Evolutionary conservation across 176 grass and related monocot species (phyloP).

Genomic region (Ensete ventricosum): DNA sequence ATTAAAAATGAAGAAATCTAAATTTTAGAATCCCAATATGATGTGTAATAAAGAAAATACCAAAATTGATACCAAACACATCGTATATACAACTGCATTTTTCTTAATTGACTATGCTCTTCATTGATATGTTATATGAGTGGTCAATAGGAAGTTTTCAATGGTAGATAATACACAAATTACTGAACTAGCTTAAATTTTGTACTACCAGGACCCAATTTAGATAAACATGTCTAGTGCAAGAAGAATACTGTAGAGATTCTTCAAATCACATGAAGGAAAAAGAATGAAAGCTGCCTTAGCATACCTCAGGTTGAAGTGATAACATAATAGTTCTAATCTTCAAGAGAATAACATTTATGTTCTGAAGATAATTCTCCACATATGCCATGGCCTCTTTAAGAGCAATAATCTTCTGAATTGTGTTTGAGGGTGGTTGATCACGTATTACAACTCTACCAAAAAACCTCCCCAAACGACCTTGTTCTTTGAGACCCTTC

Average conservation of each 20-base stretch:
- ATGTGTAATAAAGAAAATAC: too few relatives aligned
- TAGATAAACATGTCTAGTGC: not conserved
- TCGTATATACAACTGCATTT: too few relatives aligned
- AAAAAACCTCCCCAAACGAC: conserved; percentile 77
- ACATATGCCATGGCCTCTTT: conserved; percentile 89
- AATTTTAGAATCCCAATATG: too few relatives aligned
- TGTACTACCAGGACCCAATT: not conserved
- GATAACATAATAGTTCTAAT: conserved; percentile 59
- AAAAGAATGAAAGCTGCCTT: conserved; percentile 11
- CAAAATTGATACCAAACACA: too few relatives aligned
- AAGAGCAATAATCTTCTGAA: conserved; percentile 86
- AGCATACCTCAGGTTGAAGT: conserved; percentile 79
- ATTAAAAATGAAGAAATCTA: too few relatives aligned
- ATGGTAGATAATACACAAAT: too few relatives aligned
- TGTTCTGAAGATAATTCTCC: conserved; percentile 79
- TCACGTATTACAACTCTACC: conserved; percentile 76
- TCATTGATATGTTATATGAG: too few relatives aligned
- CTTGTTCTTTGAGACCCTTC: conserved; percentile 87
- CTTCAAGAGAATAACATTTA: conserved; percentile 85
- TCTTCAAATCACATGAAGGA: not conserved
- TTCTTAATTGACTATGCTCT: too few relatives aligned
- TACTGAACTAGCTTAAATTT: too few relatives aligned
- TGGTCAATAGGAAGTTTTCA: too few relatives aligned
- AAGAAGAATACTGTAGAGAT: not conserved
- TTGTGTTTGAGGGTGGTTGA: conserved; percentile 90